Percentiles rank a stretch among this genome's conserved stretches.
These are phyloP conservation scores for Didymellaceae sp. DNA, from an alignment of 2,329 filamentous ascomycete genomes.

Conservation along the genomic window DNA sequence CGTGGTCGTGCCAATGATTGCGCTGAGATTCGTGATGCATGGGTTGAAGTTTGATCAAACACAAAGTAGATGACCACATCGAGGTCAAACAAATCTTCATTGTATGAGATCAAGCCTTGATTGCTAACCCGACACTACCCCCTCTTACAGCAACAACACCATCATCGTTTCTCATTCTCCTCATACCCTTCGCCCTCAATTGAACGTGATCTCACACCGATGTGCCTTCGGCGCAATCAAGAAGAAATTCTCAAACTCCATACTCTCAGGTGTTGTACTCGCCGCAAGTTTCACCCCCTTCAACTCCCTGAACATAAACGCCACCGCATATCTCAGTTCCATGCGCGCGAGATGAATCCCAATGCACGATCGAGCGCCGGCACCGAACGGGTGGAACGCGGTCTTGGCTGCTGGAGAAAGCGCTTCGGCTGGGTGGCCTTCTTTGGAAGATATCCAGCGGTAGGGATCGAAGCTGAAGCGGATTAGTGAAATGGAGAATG, in stretches of 20 bases:
- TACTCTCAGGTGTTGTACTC: slow-evolving; percentile 47
- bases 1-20: too few species aligned
- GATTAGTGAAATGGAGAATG: neutral
- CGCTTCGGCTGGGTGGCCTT: slow-evolving; percentile 31
- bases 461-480: slow-evolving; percentile 41
- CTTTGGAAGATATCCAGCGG: slow-evolving; percentile 39
- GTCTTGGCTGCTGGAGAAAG: slow-evolving; percentile 50
- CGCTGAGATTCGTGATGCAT: too few species aligned
- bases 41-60: too few species aligned
- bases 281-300: slow-evolving; percentile 34
- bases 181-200: neutral
- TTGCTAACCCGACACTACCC: too few species aligned
- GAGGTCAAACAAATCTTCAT: too few species aligned
- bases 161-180: too few species aligned
- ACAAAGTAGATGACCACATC: too few species aligned
- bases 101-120: neutral
- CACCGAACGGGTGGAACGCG: slow-evolving; percentile 72
- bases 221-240: slow-evolving; percentile 53
- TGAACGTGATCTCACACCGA: slow-evolving; percentile 48
- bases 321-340: slow-evolving; percentile 61
- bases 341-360: slow-evolving; percentile 71
- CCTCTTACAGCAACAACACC: too few species aligned
- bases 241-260: slow-evolving; percentile 55
- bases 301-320: slow-evolving; percentile 60
- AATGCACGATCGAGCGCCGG: slow-evolving; percentile 71